Base-by-base conservation (phyloP, 306 rosid genomes). In the Cicer arietinum region DNA sequence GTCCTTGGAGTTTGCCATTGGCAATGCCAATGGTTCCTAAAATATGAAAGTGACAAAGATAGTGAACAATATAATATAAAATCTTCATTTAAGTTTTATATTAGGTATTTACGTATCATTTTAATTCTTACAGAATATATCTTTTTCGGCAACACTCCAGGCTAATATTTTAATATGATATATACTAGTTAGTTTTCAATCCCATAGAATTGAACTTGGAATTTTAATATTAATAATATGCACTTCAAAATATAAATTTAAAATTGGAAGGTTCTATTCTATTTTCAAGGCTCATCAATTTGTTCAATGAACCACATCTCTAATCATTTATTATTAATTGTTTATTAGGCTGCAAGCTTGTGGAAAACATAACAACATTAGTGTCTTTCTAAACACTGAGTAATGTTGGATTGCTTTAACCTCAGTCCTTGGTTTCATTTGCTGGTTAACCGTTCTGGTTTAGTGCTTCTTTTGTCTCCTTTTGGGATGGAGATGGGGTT, bases 401-500 rank as follows among this genome's bases (percentile, higher is more conserved):
- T 58, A 58, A 5, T 58, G 16, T 30, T 59, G 65, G 65, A 22
- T 25, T 58, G 45, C 42, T 59, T 59, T 59, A 30, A 6, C 35
- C 30, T 53, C 14, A n/a, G 62, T 56, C 37, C 61, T 56, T 56
- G 17, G 25, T 35, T 60, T 60, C 9, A 35, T 60, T 7, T 71
- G 20, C 66, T 20, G 10, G 17, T 56, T 12, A 7, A 42, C 47
- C 39, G 61, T 61, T 61, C 8, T 9, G 20, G 40, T 46, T 69
- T 48, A 47, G 39, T 42, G 61, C 78, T 61, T 35, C n/a, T 61
- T 37, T 16, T 40, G 61, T 35, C 41, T 7, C 37, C 47, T 59
- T 60, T 59, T 35, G 68, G 8, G 77, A 43, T 1, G 13, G 57
- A 12, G 57, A 57, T 8, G 77, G 20, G 75, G 40, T 52, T 39